These are phyloP conservation scores for Penicillium polonicum DNA, from an alignment of 2,329 filamentous ascomycete genomes.

Conservation along the genomic window DNA sequence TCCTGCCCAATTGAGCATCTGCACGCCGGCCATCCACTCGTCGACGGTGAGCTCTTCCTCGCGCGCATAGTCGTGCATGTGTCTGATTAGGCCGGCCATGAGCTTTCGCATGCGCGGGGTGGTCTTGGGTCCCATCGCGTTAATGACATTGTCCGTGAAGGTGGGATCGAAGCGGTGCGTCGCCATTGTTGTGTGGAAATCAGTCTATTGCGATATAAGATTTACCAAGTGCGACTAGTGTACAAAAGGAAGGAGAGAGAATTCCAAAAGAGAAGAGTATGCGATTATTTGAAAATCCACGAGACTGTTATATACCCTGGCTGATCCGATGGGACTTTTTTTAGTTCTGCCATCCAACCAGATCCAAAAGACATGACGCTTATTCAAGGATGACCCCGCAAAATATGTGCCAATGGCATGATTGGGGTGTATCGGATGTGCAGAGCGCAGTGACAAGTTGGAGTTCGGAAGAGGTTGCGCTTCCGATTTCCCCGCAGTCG, in stretches of 20 bases:
- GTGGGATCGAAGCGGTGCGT: conserved; percentile 45
- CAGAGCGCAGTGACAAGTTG: neutral
- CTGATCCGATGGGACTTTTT: conserved; percentile 17
- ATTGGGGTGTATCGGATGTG: conserved; percentile 16
- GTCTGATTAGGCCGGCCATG: conserved; percentile 52
- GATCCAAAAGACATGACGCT: conserved; percentile 18
- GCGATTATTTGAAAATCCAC: neutral
- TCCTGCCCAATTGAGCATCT: conserved; percentile 62
- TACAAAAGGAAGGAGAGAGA: neutral
- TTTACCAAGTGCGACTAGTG: neutral
- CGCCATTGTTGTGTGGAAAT: conserved; percentile 23
- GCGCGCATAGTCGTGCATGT: conserved; percentile 60
- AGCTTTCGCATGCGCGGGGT: conserved; percentile 66
- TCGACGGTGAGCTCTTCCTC: conserved; percentile 60
- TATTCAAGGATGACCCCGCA: conserved; percentile 26
- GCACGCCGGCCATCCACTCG: conserved; percentile 58
- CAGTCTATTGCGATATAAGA: neutral
- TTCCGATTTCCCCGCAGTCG: conserved; percentile 25
- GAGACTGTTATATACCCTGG: conserved; percentile 11
- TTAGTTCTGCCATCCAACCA: neutral
- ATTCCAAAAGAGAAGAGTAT: neutral
- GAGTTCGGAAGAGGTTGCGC: conserved; percentile 18
- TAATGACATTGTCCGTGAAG: conserved; percentile 69
- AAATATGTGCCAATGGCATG: conserved; percentile 12
- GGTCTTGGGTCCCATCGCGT: conserved; percentile 70